Conservation (phyloP, 345 rosid genomes). For the Geranium rotundifolium region DNA sequence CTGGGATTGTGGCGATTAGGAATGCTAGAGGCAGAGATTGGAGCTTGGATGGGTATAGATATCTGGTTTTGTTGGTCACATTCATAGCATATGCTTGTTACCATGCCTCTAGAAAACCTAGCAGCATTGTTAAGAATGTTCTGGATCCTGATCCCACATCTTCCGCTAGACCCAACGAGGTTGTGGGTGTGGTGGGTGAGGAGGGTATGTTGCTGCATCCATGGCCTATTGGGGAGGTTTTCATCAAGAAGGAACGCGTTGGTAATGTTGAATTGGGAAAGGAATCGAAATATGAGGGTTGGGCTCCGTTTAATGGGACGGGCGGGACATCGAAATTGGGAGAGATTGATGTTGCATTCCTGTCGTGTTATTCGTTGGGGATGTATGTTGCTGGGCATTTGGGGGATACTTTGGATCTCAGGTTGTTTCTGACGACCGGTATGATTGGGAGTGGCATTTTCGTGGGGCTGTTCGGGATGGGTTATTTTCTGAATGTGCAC, state of each 20-base stretch:
- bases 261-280: not conserved
- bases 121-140: constrained; percentile 88
- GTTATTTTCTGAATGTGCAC: constrained; percentile 72
- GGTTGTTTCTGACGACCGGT: constrained; percentile 72
- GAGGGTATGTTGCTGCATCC: constrained; percentile 10
- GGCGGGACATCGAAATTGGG: constrained; percentile 77
- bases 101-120: constrained; percentile 86
- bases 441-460: constrained; percentile 90
- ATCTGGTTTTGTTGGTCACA: constrained; percentile 52
- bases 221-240: constrained; percentile 66
- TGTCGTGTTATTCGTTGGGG: constrained; percentile 75
- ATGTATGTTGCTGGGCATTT: constrained; percentile 91
- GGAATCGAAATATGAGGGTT: constrained; percentile 26
- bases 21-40: constrained; percentile 56
- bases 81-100: constrained; percentile 87
- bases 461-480: constrained; percentile 84
- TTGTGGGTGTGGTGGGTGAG: not conserved
- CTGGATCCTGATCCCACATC: constrained; percentile 46
- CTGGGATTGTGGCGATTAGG: constrained; percentile 43
- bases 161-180: not conserved
- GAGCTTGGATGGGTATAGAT: constrained; percentile 56
- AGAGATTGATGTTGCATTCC: constrained; percentile 83
- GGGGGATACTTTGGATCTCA: constrained; percentile 75
- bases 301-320: constrained; percentile 68
- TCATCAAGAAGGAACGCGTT: constrained; percentile 23